Base-by-base conservation (phyloP, 148 eudicot genomes). In the Linanthus parryae region DNA sequence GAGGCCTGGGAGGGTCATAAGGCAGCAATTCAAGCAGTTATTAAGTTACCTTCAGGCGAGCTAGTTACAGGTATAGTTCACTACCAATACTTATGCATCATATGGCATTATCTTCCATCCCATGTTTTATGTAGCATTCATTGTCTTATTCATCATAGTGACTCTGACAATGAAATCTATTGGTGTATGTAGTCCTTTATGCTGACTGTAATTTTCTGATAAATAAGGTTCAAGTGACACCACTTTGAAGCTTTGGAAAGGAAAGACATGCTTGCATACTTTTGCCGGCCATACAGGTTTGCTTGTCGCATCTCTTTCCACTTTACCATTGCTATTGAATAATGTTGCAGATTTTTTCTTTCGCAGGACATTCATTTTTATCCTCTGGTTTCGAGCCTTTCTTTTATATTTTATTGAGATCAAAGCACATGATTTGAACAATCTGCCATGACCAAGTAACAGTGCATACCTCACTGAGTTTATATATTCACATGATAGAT, bases 181-280 rank as follows among this genome's bases (percentile, higher is more conserved):
- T n/a, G n/a, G n/a, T n/a, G n/a, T n/a, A n/a, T n/a, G n/a, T n/a
- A n/a, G n/a, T 22, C 15, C n/a, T 14, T 13, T 18, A 15, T 37
- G 25, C 28, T 33, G 30, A 29, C 47, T 38, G 13, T 41, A n/a
- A 35, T 61, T 56, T n/a, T 26, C 52, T 71, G 59, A 64, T 54
- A 46, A 54, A 72, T 50, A 72, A 92, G 96, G 99, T 59, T 92
- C 99, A 39, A 92, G 90, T 73, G 96, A 92, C 74, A 69, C 78
- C 45, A 87, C 94, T 22, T 47, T 84, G 58, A 92, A 92, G 79
- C 80, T 92, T 47, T 92, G 99, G 99, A 81, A 71, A 60, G 99
- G 88, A 53, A 82, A 67, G 69, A 58, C 77, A 24, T 92, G 94
- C 52, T 39, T 73, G 48, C 94, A 78, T 38, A 79, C 96, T 15